These are phyloP conservation scores for Mycogone perniciosa DNA, from an alignment of 2,329 filamentous ascomycete species.

Conservation along the genomic window DNA sequence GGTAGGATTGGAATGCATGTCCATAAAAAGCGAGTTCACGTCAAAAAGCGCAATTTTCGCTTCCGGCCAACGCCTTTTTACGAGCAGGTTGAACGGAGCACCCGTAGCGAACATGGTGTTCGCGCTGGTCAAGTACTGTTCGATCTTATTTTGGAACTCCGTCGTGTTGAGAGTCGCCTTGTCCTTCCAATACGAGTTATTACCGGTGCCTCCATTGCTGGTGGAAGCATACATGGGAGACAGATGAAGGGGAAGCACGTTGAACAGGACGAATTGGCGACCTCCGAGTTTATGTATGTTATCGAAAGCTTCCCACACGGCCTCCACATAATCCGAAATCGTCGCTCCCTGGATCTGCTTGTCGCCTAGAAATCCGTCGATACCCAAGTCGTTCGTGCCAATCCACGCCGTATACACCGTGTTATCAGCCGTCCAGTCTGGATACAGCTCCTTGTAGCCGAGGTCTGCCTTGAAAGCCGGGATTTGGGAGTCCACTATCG, in stretches of 20 bases:
- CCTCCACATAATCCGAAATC: slow-evolving; percentile 60
- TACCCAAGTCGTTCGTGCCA: slow-evolving; percentile 72
- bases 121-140: slow-evolving; percentile 41
- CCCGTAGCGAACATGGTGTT: slow-evolving; percentile 46
- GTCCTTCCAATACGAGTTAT: slow-evolving; percentile 38
- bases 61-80: slow-evolving; percentile 46
- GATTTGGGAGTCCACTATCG: slow-evolving; percentile 55
- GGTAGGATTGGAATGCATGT: slow-evolving; percentile 57
- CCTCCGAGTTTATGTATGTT: slow-evolving; percentile 59
- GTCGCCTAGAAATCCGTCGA: slow-evolving; percentile 59
- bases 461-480: slow-evolving; percentile 48
- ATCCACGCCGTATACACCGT: slow-evolving; percentile 76
- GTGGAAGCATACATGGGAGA: slow-evolving; percentile 54
- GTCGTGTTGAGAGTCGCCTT: slow-evolving; percentile 42
- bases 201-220: slow-evolving; percentile 7
- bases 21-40: slow-evolving; percentile 56
- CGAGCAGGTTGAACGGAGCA: slow-evolving; percentile 38
- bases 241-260: slow-evolving; percentile 60
- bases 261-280: slow-evolving; percentile 66
- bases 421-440: slow-evolving; percentile 42
- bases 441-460: slow-evolving; percentile 33
- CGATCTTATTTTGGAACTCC: slow-evolving; percentile 39
- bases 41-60: slow-evolving; percentile 62
- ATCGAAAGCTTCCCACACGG: slow-evolving; percentile 59
- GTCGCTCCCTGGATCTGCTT: slow-evolving; percentile 52